Conservation (phyloP, 768 basidiomycete genomes). For the Hericium erinaceus region DNA sequence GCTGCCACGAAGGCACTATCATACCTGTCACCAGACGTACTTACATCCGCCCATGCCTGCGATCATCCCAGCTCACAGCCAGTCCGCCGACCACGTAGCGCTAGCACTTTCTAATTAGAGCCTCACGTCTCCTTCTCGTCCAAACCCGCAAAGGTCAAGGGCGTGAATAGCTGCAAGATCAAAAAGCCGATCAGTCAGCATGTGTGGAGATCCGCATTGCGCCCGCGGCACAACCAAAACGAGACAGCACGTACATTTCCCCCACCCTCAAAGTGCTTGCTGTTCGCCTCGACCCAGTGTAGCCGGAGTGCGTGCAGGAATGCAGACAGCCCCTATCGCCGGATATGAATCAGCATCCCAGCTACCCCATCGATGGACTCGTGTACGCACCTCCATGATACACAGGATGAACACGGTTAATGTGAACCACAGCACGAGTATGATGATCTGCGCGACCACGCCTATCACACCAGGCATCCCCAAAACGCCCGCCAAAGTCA, state of each 20-base stretch:
- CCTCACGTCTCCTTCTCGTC: constrained; percentile 20
- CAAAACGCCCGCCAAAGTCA: constrained; percentile 65
- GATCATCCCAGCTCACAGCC: too few relatives aligned
- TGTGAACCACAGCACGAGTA: constrained; percentile 66
- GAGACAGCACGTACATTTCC: constrained; percentile 62
- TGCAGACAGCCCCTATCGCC: constrained; percentile 74
- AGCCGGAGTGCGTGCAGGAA: constrained; percentile 94
- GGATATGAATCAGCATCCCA: constrained; percentile 8
- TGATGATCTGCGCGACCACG: constrained; percentile 31
- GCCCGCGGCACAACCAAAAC: constrained; percentile 5
- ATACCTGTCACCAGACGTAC: neutral
- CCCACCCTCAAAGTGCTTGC: constrained; percentile 88
- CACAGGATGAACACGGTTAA: constrained; percentile 74
- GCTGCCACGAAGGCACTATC: too few relatives aligned
- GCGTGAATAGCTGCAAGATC: constrained; percentile 34
- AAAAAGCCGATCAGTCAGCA: constrained; percentile 18
- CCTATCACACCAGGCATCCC: constrained; percentile 60
- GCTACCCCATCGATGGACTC: constrained; percentile 13
- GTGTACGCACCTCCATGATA: constrained; percentile 82
- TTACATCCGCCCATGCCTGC: neutral
- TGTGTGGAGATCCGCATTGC: constrained; percentile 17
- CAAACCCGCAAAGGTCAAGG: constrained; percentile 37
- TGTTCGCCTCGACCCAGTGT: constrained; percentile 98
- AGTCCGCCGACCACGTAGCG: neutral
- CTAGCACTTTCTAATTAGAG: neutral